Percentiles rank a stretch among this genome's conserved stretches.
These are phyloP conservation scores for Tuber indicum DNA, from an alignment of 495 filamentous ascomycete genomes.

Conservation along the genomic window DNA sequence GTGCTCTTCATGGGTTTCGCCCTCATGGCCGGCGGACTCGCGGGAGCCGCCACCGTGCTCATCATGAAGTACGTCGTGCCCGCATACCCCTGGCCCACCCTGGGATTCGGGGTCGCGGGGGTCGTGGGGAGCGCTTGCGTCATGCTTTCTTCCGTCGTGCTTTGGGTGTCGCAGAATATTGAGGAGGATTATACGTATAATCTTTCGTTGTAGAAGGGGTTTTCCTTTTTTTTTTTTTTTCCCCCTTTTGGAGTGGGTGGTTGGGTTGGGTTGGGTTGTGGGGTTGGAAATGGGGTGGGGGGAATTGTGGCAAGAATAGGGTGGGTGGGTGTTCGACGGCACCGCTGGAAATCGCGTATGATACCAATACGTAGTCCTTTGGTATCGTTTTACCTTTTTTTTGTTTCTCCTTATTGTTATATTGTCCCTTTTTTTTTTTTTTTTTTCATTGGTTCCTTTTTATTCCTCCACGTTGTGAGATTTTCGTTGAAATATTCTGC, in stretches of 20 bases:
- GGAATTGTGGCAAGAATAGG: not conserved
- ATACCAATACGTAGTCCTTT: not conserved
- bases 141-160: slow-evolving; percentile 77
- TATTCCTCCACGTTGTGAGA: not conserved
- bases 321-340: not conserved
- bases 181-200: slow-evolving; percentile 99
- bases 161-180: slow-evolving; percentile 98
- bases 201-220: slow-evolving; percentile 59
- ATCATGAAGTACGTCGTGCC: slow-evolving; percentile 86
- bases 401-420: not conserved
- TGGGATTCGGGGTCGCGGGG: slow-evolving; percentile 92
- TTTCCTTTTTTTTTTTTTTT: not conserved
- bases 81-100: slow-evolving; percentile 68
- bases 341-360: not conserved
- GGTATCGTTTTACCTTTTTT: not conserved
- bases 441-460: slow-evolving; percentile 4
- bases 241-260: not conserved
- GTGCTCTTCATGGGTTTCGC: slow-evolving; percentile 96
- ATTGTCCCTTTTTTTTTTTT: not conserved
- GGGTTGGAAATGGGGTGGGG: not conserved
- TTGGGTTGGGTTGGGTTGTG: not conserved
- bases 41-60: slow-evolving; percentile 72
- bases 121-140: slow-evolving; percentile 78
- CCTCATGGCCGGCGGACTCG: slow-evolving; percentile 85
- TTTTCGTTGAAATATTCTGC: not conserved